Percentiles rank a stretch among this genome's conserved stretches.
phyloP scores from a whole-genome alignment of 306 rosid genomes.

The Sesbania bispinosa region DNA sequence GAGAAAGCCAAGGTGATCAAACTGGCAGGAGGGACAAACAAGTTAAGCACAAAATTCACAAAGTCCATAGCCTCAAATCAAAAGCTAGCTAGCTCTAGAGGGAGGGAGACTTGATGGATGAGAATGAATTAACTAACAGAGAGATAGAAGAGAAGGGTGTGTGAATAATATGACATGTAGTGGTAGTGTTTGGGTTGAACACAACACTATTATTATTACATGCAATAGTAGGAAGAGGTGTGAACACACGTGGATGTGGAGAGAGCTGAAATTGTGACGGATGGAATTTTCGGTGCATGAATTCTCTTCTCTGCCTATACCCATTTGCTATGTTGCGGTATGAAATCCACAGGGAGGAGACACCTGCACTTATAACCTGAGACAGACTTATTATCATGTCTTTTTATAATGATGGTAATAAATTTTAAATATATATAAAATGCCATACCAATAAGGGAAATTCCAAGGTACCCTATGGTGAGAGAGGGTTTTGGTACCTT shows the following conservation, averaged over 20 bases:
- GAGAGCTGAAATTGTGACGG: slow-evolving; percentile 36
- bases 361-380: not conserved
- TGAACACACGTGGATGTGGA: slow-evolving; percentile 46
- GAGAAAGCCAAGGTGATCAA: slow-evolving; percentile 65
- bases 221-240: slow-evolving; percentile 2
- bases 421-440: too few species aligned
- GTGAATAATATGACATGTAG: not conserved
- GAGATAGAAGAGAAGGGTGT: not conserved
- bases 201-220: not conserved
- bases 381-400: too few species aligned
- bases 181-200: not conserved
- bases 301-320: not conserved
- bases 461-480: too few species aligned
- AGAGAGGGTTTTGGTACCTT: too few species aligned
- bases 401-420: too few species aligned
- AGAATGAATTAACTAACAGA: not conserved
- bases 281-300: slow-evolving; percentile 43
- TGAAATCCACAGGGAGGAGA: not conserved
- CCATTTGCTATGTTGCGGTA: not conserved
- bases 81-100: too few species aligned
- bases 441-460: too few species aligned
- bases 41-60: slow-evolving; percentile 52
- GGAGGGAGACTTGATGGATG: not conserved
- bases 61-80: slow-evolving; percentile 38
- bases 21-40: slow-evolving; percentile 73